Conservation (phyloP, 768 basidiomycete species). For the Mycena capillaripes region DNA sequence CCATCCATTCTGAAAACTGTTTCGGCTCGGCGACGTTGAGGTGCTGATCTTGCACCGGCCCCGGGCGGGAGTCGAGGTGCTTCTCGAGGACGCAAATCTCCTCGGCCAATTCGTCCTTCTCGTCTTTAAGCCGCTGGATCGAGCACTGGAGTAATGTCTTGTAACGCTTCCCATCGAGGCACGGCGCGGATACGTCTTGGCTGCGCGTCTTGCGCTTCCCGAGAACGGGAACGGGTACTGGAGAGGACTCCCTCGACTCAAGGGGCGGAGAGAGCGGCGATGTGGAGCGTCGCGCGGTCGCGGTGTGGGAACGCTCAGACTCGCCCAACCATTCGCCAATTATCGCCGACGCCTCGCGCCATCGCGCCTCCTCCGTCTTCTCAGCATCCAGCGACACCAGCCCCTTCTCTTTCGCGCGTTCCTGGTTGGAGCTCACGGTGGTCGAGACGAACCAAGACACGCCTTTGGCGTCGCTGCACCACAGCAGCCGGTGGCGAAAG, state of each 20-base stretch:
- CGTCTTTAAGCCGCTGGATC: background rate
- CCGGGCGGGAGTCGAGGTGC: background rate
- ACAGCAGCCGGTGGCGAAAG: constrained; percentile 2
- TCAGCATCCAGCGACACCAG: background rate
- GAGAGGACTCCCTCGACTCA: background rate
- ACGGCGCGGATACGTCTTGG: background rate
- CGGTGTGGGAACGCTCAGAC: background rate
- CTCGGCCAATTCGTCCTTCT: constrained; percentile 3
- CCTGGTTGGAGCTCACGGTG: background rate
- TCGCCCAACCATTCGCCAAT: constrained; percentile 1
- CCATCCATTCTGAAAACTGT: background rate
- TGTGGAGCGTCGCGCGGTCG: background rate
- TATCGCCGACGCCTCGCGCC: constrained; percentile 12
- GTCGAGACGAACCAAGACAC: constrained; percentile 16
- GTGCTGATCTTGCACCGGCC: background rate
- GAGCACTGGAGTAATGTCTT: background rate
- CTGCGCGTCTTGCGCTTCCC: constrained; percentile 18
- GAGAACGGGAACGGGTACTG: background rate
- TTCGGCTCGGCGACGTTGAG: background rate
- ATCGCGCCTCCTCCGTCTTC: constrained; percentile 8
- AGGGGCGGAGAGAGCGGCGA: constrained; percentile 8
- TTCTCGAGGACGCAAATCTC: constrained; percentile 3
- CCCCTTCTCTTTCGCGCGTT: background rate
- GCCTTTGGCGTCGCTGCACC: constrained; percentile 8
- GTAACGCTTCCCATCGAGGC: background rate